A percentile compares a stretch with the other conserved stretches of the same genome.
Evolutionary conservation across 179 eudicot species (phyloP).

Genomic region (Nepenthes alata): DNA sequence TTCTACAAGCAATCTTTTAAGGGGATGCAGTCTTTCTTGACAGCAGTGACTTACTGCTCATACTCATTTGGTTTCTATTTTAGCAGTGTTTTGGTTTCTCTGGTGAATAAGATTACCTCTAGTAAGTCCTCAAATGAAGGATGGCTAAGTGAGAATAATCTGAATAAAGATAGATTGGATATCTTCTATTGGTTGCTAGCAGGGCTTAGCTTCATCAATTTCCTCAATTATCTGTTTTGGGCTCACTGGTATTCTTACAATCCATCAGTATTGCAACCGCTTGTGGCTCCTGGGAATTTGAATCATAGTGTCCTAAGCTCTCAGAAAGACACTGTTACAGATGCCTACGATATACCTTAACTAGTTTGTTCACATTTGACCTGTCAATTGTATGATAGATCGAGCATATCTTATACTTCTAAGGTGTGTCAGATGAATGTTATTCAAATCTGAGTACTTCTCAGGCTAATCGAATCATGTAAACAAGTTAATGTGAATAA

Average conservation of each 20-base stretch:
- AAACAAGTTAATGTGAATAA: too few relatives aligned
- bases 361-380: too few relatives aligned
- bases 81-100: constrained; percentile 62
- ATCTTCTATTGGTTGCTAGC: constrained; percentile 80
- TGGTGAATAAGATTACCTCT: constrained; percentile 52
- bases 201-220: constrained; percentile 48
- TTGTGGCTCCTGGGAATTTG: constrained; percentile 19
- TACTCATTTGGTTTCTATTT: constrained; percentile 77
- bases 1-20: constrained; percentile 64
- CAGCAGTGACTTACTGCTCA: constrained; percentile 74
- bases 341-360: too few relatives aligned
- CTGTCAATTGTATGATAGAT: too few relatives aligned
- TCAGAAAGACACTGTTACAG: too few relatives aligned
- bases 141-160: constrained; percentile 69
- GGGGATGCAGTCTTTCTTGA: constrained; percentile 70
- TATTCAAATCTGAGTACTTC: too few relatives aligned
- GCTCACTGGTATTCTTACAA: constrained; percentile 53
- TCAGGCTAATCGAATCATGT: too few relatives aligned
- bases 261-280: constrained; percentile 24
- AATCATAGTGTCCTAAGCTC: not conserved
- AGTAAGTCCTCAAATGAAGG: constrained; percentile 20
- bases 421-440: too few relatives aligned
- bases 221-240: constrained; percentile 65
- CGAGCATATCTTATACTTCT: too few relatives aligned
- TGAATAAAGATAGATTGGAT: constrained; percentile 64